These are phyloP conservation scores for Silybum marianum DNA, from an alignment of 129 eudicot genomes.

Conservation along the genomic window DNA sequence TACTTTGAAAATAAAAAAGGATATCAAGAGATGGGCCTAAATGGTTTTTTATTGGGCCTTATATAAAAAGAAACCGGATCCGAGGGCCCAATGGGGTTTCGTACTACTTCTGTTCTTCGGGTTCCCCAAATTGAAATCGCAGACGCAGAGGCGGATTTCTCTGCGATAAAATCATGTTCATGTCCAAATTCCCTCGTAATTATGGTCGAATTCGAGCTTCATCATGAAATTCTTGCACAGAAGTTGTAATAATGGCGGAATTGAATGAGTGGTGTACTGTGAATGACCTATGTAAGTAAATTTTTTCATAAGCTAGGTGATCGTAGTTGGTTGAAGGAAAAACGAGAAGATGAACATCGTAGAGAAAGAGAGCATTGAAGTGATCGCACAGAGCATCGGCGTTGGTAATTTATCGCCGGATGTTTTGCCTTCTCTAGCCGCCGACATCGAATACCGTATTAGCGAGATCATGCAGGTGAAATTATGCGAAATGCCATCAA, in stretches of 20 bases:
- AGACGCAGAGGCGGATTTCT: not conserved
- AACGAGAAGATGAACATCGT: slow-evolving; percentile 64
- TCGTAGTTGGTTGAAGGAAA: slow-evolving; percentile 3
- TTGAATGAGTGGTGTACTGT: slow-evolving; percentile 7
- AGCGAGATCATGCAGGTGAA: slow-evolving; percentile 95
- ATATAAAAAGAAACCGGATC: not conserved
- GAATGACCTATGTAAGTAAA: slow-evolving; percentile 6
- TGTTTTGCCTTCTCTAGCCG: slow-evolving; percentile 68
- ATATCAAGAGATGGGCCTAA: not conserved
- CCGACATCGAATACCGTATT: slow-evolving; percentile 87
- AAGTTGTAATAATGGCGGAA: not conserved
- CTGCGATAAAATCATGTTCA: not conserved
- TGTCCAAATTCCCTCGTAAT: not conserved
- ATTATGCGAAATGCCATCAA: not conserved
- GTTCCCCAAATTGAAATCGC: slow-evolving; percentile 28
- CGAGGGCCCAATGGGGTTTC: not conserved
- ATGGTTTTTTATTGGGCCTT: not conserved
- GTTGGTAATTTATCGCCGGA: slow-evolving; percentile 71
- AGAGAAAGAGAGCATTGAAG: slow-evolving; percentile 83
- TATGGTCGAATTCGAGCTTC: slow-evolving; percentile 7
- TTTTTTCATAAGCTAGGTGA: not conserved
- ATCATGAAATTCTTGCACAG: not conserved
- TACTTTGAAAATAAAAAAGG: not conserved
- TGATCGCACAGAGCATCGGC: slow-evolving; percentile 82
- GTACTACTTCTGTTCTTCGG: not conserved